phyloP scores from a whole-genome alignment of 495 filamentous ascomycete genomes.

The Jackrogersella multiformis region DNA sequence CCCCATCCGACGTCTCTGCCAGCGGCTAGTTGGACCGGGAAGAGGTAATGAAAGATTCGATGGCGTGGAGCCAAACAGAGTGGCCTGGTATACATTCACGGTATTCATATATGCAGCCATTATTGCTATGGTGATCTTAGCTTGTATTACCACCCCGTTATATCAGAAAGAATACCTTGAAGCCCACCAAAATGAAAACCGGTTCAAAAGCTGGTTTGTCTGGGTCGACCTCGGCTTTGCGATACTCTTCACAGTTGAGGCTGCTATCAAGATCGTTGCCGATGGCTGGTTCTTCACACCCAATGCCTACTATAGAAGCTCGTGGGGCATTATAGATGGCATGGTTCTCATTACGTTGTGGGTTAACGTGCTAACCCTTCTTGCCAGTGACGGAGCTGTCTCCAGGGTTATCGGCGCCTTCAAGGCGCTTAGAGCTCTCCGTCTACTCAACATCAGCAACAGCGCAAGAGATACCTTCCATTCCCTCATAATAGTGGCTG shows the following conservation, averaged over 20 bases:
- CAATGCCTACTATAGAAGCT: slow-evolving; percentile 95
- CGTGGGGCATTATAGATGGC: slow-evolving; percentile 97
- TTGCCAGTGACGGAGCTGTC: slow-evolving; percentile 79
- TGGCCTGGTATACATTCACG: slow-evolving; percentile 92
- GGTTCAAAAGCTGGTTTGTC: slow-evolving; percentile 85
- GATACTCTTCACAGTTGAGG: slow-evolving; percentile 85
- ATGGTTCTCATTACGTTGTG: slow-evolving; percentile 93
- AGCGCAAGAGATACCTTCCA: slow-evolving; percentile 97
- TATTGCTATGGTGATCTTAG: slow-evolving; percentile 94
- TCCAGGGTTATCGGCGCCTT: slow-evolving; percentile 94
- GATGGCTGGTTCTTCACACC: slow-evolving; percentile 98
- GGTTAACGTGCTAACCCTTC: slow-evolving; percentile 88
- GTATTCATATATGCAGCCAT: slow-evolving; percentile 93
- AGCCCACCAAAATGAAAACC: slow-evolving; percentile 50
- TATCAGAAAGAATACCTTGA: slow-evolving; percentile 88
- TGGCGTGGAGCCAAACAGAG: slow-evolving; percentile 84
- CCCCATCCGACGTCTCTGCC: slow-evolving; percentile 81
- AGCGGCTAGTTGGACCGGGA: slow-evolving; percentile 90
- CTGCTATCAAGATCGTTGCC: slow-evolving; percentile 90
- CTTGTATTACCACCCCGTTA: slow-evolving; percentile 92
- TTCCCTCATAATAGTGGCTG: slow-evolving; percentile 90
- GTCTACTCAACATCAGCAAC: slow-evolving; percentile 94
- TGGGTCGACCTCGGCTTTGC: slow-evolving; percentile 93
- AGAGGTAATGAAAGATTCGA: slow-evolving; percentile 86
- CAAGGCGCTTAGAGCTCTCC: slow-evolving; percentile 94